Evolutionary conservation across 208 protist species (phyloP), one percentile per base, ranked within the genome.

Genomic region (Tritrichomonas foetus): DNA sequence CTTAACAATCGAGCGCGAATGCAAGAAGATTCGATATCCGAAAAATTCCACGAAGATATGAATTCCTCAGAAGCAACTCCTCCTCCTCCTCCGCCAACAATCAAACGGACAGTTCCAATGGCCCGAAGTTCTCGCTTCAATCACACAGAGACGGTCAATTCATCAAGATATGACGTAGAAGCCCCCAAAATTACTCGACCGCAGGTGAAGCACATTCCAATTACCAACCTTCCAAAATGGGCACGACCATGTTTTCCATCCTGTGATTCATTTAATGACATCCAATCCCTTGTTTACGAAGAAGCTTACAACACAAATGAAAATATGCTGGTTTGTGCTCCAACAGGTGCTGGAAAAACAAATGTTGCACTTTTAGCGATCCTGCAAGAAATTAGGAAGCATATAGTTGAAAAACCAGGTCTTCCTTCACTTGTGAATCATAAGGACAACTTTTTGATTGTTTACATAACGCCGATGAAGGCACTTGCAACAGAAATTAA

Each of bases 381-480:
- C 93, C 96, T 99, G 25, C 97, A 98, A 39, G 97, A 98, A 80
- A 95, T 99, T 33, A 95, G 44, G 25, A 89, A 89, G 57, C 78
- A 89, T 89, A 57, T 89, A 1, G 47, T 89, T 20, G 47, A 53
- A 27, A 25, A 89, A 57, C 41, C 41, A 61, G 47, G 47, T 27
- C 25, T 57, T 61, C 47, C 47, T 16, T 13, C 78, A n/a, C 41
- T 33, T 39, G 16, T 89, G 3, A 27, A 93, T n/a, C 25, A 66
- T 27, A 47, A 27, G 41, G 36, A 93, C 50, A 69, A 95, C 74
- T 97, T 99, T 93, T 99, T 99, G 95, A 98, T 99, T 95, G 98
- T 99, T 11, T 99, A 99, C 95, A 97, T 99, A 41, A 99, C 99
- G 0, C 99, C 99, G 1, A 99, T 99, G 99, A 99, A 99, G 96